These are phyloP conservation scores for Mycena galopus DNA, from an alignment of 768 basidiomycete genomes.

Conservation along the genomic window DNA sequence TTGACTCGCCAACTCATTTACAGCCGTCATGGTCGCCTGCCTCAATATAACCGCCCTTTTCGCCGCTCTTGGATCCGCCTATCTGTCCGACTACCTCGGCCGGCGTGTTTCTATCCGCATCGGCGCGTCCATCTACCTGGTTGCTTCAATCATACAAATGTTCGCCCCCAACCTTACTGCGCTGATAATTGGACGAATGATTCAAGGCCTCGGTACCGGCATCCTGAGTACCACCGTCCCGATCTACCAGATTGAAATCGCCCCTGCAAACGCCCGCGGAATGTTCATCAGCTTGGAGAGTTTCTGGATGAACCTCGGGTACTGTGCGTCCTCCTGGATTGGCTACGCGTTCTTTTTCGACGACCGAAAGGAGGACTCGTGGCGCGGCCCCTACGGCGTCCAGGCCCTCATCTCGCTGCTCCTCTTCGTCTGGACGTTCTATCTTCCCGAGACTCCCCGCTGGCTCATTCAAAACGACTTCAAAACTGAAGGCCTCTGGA, in stretches of 20 bases:
- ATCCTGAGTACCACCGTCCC: slow-evolving; percentile 67
- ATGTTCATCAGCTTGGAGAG: slow-evolving; percentile 69
- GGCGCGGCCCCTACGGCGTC: slow-evolving; percentile 69
- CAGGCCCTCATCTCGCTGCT: slow-evolving; percentile 65
- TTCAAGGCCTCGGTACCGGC: slow-evolving; percentile 64
- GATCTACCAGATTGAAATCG: slow-evolving; percentile 63
- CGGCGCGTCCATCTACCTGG: slow-evolving; percentile 62
- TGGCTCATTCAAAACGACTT: slow-evolving; percentile 70
- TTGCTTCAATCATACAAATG: slow-evolving; percentile 65
- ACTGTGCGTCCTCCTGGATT: slow-evolving; percentile 62
- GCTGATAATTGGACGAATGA: slow-evolving; percentile 57
- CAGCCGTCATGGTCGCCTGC: slow-evolving; percentile 65
- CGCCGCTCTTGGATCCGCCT: slow-evolving; percentile 60
- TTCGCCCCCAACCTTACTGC: slow-evolving; percentile 58
- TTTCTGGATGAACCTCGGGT: slow-evolving; percentile 64
- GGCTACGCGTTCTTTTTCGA: slow-evolving; percentile 63
- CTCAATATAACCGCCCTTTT: slow-evolving; percentile 66
- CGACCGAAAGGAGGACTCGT: slow-evolving; percentile 61
- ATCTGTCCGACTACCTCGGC: slow-evolving; percentile 64
- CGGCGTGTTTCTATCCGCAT: slow-evolving; percentile 64
- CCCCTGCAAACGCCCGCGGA: slow-evolving; percentile 61
- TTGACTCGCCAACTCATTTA: neutral
- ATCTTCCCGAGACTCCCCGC: slow-evolving; percentile 65
- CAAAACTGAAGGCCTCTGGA: slow-evolving; percentile 60
- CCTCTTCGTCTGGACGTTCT: slow-evolving; percentile 62